These are phyloP conservation scores for Puccinia triticina DNA, from an alignment of 1,284 basidiomycete genomes.

Conservation along the genomic window DNA sequence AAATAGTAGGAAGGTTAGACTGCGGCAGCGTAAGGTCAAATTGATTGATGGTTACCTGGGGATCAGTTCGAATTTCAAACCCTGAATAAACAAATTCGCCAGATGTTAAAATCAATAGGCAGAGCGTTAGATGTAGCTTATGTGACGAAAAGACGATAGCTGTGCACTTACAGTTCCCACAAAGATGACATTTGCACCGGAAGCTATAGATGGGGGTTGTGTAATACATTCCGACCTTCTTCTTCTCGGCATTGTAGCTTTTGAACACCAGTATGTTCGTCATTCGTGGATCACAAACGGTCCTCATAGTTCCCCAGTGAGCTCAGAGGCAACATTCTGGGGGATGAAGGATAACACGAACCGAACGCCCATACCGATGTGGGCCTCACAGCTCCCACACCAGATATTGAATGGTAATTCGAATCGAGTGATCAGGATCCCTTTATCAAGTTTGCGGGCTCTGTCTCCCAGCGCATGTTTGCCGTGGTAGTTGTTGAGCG, in stretches of 20 bases:
- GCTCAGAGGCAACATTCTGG: background rate
- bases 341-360: constrained; percentile 11
- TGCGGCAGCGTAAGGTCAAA: background rate
- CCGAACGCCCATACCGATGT: constrained; percentile 88
- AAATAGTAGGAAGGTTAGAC: background rate
- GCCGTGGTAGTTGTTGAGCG: constrained; percentile 77
- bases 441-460: constrained; percentile 88
- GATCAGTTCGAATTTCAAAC: constrained; percentile 98
- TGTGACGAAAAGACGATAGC: background rate
- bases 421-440: constrained; percentile 88
- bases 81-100: constrained; percentile 56
- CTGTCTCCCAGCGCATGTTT: constrained; percentile 91
- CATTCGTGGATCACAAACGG: background rate
- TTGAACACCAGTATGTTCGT: background rate
- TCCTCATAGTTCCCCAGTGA: constrained; percentile 26
- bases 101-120: background rate
- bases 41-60: constrained; percentile 68
- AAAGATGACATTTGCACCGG: constrained; percentile 93
- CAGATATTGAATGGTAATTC: constrained; percentile 96
- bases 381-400: constrained; percentile 90
- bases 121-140: background rate
- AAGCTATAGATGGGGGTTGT: constrained; percentile 92
- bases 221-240: constrained; percentile 92
- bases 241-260: constrained; percentile 97
- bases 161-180: constrained; percentile 67